A percentile compares a stretch with the other conserved stretches of the same genome.
phyloP scores from a whole-genome alignment of 768 basidiomycete species.

The Rhodotorula taiwanensis region DNA sequence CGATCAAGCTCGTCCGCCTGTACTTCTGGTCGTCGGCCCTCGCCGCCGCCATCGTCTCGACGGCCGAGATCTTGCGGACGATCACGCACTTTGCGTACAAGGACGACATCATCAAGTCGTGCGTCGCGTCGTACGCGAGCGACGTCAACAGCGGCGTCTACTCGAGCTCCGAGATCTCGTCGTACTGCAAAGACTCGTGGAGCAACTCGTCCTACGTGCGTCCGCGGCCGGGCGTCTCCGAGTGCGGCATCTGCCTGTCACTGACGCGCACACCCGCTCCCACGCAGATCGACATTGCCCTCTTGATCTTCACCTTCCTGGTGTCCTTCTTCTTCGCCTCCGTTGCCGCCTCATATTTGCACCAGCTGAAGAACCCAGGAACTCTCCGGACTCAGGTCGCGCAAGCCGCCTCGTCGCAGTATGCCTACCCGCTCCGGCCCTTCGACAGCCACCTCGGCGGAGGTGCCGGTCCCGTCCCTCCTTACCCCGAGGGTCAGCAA shows the following conservation, averaged over 20 bases:
- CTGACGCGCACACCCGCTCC: no score
- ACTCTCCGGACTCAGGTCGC: constrained; percentile 19
- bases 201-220: constrained; percentile 13
- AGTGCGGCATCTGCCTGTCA: no score
- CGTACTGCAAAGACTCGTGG: constrained; percentile 14
- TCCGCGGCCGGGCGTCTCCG: no score
- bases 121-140: constrained; percentile 2
- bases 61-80: constrained; percentile 14
- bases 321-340: constrained; percentile 31
- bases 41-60: constrained; percentile 17
- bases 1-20: constrained; percentile 13
- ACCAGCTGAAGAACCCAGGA: constrained; percentile 31
- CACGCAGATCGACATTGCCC: constrained; percentile 23
- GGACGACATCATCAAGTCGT: constrained; percentile 9
- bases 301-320: constrained; percentile 26
- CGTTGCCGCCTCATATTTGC: constrained; percentile 24
- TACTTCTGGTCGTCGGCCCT: constrained; percentile 21
- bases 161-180: background rate
- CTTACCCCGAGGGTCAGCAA: no score
- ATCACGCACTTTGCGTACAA: constrained; percentile 20
- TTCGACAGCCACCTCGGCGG: background rate
- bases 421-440: constrained; percentile 22
- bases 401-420: constrained; percentile 13
- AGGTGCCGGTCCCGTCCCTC: no score
- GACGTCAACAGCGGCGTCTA: constrained; percentile 4